Conservation (phyloP, 2,329 filamentous ascomycete species). For the Xylariaceae sp. region DNA sequence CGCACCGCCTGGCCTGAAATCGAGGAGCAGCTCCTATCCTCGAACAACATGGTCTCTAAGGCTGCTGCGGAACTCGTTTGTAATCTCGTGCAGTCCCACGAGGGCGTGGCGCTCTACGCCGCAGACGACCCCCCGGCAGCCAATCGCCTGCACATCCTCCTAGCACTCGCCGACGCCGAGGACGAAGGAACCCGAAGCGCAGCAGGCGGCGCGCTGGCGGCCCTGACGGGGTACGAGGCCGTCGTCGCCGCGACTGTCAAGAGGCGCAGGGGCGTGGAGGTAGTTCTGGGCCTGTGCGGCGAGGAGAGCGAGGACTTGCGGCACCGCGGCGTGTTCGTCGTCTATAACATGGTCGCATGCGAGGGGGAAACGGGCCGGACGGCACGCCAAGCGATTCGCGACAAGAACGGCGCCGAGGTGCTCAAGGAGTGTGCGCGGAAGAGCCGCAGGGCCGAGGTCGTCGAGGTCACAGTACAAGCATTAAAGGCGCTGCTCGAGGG, state of each 20-base stretch:
- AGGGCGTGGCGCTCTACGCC: constrained; percentile 70
- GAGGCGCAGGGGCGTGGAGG: constrained; percentile 70
- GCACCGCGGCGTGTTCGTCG: constrained; percentile 73
- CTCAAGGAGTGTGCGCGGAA: constrained; percentile 72
- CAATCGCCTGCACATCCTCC: constrained; percentile 77
- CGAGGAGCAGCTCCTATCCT: constrained; percentile 80
- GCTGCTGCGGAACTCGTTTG: constrained; percentile 88
- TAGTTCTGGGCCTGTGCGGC: constrained; percentile 78
- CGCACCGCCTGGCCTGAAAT: constrained; percentile 73
- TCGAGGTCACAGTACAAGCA: constrained; percentile 72
- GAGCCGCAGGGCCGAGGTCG: constrained; percentile 68
- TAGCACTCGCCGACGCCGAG: constrained; percentile 86
- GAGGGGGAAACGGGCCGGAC: constrained; percentile 66
- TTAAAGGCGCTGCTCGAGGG: constrained; percentile 67
- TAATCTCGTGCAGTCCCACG: constrained; percentile 76
- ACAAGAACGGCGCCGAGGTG: constrained; percentile 65
- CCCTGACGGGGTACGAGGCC: constrained; percentile 76
- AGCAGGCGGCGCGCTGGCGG: constrained; percentile 85
- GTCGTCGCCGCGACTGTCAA: constrained; percentile 73
- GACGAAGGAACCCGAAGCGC: constrained; percentile 79
- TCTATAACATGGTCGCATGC: constrained; percentile 71
- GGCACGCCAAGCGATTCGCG: constrained; percentile 62
- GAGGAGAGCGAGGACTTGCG: constrained; percentile 72
- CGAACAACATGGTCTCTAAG: constrained; percentile 75
- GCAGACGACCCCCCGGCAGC: constrained; percentile 68